These are phyloP conservation scores for Paracoccidioides lutzii DNA, from an alignment of 2,329 filamentous ascomycete species.

Conservation along the genomic window DNA sequence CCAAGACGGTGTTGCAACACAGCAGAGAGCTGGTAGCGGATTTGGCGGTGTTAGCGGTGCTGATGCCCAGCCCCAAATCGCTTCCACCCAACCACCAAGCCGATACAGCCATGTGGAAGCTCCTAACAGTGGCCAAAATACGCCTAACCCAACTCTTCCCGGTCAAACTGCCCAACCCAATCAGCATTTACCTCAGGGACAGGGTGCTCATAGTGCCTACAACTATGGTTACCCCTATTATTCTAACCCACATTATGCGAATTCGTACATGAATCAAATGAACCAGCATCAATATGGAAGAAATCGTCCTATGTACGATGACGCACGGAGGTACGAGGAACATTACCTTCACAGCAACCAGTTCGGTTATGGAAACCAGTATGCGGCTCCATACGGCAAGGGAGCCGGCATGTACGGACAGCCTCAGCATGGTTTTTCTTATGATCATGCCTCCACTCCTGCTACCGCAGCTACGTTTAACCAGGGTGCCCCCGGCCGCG, in stretches of 20 bases:
- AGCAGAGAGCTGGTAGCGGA: slow-evolving; percentile 62
- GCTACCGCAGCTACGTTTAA: slow-evolving; percentile 42
- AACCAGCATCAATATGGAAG: slow-evolving; percentile 34
- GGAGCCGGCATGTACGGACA: slow-evolving; percentile 52
- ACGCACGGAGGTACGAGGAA: slow-evolving; percentile 37
- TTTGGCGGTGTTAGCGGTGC: slow-evolving; percentile 52
- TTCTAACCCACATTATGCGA: slow-evolving; percentile 48
- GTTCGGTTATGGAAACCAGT: slow-evolving; percentile 42
- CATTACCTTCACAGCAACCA: slow-evolving; percentile 35
- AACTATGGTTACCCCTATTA: slow-evolving; percentile 50
- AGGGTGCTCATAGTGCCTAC: slow-evolving; percentile 43
- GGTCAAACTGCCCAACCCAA: slow-evolving; percentile 42
- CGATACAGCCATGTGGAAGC: slow-evolving; percentile 56
- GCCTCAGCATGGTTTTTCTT: slow-evolving; percentile 49
- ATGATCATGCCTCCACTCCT: slow-evolving; percentile 53
- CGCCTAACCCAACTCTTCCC: slow-evolving; percentile 63
- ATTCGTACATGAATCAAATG: slow-evolving; percentile 46
- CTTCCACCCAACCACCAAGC: slow-evolving; percentile 63
- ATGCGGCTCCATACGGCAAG: slow-evolving; percentile 37
- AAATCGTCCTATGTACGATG: slow-evolving; percentile 38
- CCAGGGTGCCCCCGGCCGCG: slow-evolving; percentile 34
- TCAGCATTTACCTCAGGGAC: slow-evolving; percentile 39
- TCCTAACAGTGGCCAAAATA: slow-evolving; percentile 80
- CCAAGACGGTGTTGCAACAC: slow-evolving; percentile 55
- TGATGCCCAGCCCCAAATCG: slow-evolving; percentile 45